Evolutionary conservation across 208 protist species (phyloP), one percentile per base, ranked within the genome.

Genomic region (Acanthamoeba castellanii): DNA sequence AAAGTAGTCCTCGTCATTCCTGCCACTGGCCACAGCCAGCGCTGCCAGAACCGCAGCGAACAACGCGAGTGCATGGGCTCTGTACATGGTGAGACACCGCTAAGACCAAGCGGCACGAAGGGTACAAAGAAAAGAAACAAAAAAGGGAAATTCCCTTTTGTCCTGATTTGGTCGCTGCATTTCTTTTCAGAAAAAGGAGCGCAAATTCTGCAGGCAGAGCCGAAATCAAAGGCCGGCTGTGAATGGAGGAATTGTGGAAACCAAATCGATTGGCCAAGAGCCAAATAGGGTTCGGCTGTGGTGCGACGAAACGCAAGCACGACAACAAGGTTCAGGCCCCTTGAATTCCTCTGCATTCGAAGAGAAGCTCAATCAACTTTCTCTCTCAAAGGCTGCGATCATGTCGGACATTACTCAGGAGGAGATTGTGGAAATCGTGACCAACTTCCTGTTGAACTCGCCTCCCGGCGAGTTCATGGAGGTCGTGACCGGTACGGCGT

Each of bases 401-500:
- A 92, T 92, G 85, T 66, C 59, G 59, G 85, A 92, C 27, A 70
- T 94, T 30, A 95, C 95, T 30, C 74, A 97, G 25, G 87, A 95
- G 78, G 96, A 97, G 66, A 55, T 95, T 61, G 66, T 96, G 30
- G 88, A 95, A 59, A 97, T 96, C 37, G 96, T 93, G 27, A 97
- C 81, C 34, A 85, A 74, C 70, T 97, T 97, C 91, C 45, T 97
- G 50, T 82, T 97, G 72, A 95, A 47, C 74, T 68, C 96, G 52
- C 96, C 96, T 52, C 96, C 96, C 70, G 96, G 96, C 32, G 96
- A 97, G 94, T 96, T 97, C 68, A 94, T 93, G 32, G 96, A 97
- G 52, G 96, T 97, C 37, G 95, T 97, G 52, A 95, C 95, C 72
- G 96, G 96, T 96, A 95, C 34, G 1, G 30, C 88, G 27, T 55